phyloP scores from a whole-genome alignment of 306 rosid species.

The Luffa aegyptiaca region DNA sequence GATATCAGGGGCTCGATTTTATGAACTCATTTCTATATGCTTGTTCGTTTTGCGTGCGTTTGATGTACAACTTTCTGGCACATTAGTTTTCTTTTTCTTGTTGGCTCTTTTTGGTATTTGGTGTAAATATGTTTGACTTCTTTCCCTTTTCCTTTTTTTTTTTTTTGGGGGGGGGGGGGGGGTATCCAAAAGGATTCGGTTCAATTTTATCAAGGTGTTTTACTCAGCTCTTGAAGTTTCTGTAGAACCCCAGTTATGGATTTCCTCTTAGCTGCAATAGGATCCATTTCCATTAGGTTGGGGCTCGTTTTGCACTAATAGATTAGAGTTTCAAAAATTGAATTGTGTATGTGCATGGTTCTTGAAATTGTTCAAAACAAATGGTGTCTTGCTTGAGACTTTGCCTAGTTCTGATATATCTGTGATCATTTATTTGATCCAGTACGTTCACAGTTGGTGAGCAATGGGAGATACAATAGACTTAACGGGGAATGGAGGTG shows the following conservation, averaged over 20 bases:
- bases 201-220: background rate
- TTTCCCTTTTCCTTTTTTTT: background rate
- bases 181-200: background rate
- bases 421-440: conserved; percentile 1
- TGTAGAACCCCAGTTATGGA: background rate
- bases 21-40: background rate
- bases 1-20: background rate
- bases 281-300: background rate
- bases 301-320: background rate
- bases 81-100: background rate
- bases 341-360: background rate
- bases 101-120: background rate
- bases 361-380: background rate
- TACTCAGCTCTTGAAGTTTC: background rate
- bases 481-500: conserved; percentile 90
- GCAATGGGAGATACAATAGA: conserved; percentile 73
- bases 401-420: background rate
- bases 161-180: background rate
- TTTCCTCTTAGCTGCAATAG: background rate
- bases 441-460: conserved; percentile 26
- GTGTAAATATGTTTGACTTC: background rate
- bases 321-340: background rate
- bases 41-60: background rate
- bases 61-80: background rate
- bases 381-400: background rate